A percentile compares a stretch with the other conserved stretches of the same genome.
Evolutionary conservation across 2,329 filamentous ascomycete genomes (phyloP).

Genomic region (Emericellopsis cladophorae): DNA sequence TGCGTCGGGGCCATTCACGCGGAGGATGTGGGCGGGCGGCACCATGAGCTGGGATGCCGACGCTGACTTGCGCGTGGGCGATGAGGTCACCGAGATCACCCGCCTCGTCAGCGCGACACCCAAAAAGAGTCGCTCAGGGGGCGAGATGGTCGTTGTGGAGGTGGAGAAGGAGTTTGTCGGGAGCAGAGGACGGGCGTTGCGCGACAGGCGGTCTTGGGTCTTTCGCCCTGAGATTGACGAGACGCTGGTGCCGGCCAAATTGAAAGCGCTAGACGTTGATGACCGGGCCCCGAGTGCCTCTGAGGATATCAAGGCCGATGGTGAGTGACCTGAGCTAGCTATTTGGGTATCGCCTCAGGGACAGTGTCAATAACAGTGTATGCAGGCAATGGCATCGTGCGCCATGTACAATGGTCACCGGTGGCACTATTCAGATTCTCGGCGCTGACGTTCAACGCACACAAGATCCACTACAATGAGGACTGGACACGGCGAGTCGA

Average conservation of each 20-base stretch:
- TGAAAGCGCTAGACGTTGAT: conserved; percentile 7
- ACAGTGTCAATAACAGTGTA: not conserved
- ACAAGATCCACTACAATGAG: conserved; percentile 72
- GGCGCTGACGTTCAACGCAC: conserved; percentile 74
- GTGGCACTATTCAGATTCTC: conserved; percentile 65
- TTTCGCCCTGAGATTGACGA: conserved; percentile 24
- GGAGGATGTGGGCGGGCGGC: conserved; percentile 58
- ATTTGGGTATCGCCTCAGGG: no score
- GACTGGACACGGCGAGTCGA: conserved; percentile 52
- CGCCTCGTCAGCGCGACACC: conserved; percentile 36
- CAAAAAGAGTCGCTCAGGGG: conserved; percentile 40
- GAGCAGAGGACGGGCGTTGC: conserved; percentile 33
- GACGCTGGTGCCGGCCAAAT: conserved; percentile 5
- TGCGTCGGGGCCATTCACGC: conserved; percentile 43
- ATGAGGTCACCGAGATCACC: conserved; percentile 43
- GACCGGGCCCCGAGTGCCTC: conserved; percentile 6
- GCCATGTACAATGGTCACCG: conserved; percentile 28
- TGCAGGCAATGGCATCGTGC: not conserved
- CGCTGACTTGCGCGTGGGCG: conserved; percentile 33
- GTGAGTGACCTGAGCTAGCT: not conserved
- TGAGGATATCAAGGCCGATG: not conserved
- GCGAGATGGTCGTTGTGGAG: conserved; percentile 52
- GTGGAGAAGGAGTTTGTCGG: conserved; percentile 48
- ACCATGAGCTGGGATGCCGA: conserved; percentile 33
- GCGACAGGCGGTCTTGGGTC: conserved; percentile 41